Base-by-base conservation (phyloP, 495 filamentous ascomycete species). In the Penicillium argentinense region DNA sequence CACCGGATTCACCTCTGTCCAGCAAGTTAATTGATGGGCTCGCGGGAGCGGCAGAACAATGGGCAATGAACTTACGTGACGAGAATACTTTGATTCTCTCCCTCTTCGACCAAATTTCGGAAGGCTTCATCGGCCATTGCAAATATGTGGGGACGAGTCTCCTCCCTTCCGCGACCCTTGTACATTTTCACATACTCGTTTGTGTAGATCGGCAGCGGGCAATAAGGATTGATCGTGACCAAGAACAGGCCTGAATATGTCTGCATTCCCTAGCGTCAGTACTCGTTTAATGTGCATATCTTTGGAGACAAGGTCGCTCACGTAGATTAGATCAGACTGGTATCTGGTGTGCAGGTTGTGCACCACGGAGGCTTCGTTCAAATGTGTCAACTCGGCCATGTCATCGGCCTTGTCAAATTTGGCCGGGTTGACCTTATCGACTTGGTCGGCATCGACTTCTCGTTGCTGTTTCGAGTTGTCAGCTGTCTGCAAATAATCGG, bases 371-470 rank as follows among this genome's bases (percentile, higher is more conserved):
- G 91, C 86, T 69, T 99, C 95, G 62, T 99, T 99, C 32, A 99
- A 70, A 60, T 97, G 93, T 11, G 95, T 99, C 56, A 99, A 74
- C 67, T 97, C 93, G 2, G 95, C 93, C 95, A 99, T 99, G 62
- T 99, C 95, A 71, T 96, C 87, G 5, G 93, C 92, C 67, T 93
- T 97, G 76, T 99, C 95, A 63, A 99, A 99, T 61, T 99, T 99
- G 43, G 89, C 95, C 18, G 95, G 95, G 67, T 99, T 99, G 71
- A 97, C 95, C 67, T 96, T 97, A 75, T 99, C 95, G 38, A 96
- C 90, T 46, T 80, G 84, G 51, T 96, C 89, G 16, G 78, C 67
- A 53, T 91, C 82, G 24, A 93, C 85, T 60, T 89, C 86, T 34
- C 89, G 87, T 81, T 96, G 90, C 86, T 95, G 53, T 47, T n/a